Conservation (phyloP, 306 rosid species). For the Senna siamea region DNA sequence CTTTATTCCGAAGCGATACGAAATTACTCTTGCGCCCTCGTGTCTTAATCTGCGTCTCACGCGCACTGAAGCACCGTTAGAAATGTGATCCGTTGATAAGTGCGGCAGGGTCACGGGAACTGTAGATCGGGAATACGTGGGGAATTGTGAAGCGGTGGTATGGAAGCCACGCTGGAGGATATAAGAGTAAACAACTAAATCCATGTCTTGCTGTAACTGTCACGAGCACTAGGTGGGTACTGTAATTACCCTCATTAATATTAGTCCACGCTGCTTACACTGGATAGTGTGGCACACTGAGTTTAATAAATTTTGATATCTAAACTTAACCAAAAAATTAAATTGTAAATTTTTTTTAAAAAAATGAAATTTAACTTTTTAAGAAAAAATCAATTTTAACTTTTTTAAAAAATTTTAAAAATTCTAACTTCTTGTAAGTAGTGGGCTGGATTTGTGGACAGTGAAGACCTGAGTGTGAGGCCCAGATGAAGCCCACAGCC, state of each 20-base stretch:
- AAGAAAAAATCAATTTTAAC: too few relatives aligned
- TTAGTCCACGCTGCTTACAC: neutral
- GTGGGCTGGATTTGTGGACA: neutral
- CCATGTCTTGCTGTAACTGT: slow-evolving; percentile 7
- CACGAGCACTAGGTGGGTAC: neutral
- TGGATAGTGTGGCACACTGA: neutral
- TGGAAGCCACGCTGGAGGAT: neutral
- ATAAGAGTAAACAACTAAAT: neutral
- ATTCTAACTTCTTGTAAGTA: neutral
- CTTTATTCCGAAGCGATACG: slow-evolving; percentile 57
- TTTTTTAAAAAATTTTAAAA: too few relatives aligned
- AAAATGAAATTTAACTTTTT: too few relatives aligned
- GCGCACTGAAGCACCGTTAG: neutral
- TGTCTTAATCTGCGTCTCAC: neutral
- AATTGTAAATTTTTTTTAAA: too few relatives aligned
- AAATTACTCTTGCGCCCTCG: slow-evolving; percentile 41
- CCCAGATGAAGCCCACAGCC: neutral
- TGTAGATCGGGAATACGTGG: neutral
- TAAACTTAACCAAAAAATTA: too few relatives aligned
- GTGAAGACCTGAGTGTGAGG: neutral
- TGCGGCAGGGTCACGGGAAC: neutral
- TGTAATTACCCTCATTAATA: neutral
- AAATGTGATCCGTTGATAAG: neutral
- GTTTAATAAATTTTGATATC: neutral
- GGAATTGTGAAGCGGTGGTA: neutral